These are phyloP conservation scores for Moesziomyces globuligerus DNA, from an alignment of 1,284 basidiomycete genomes.

Conservation along the genomic window DNA sequence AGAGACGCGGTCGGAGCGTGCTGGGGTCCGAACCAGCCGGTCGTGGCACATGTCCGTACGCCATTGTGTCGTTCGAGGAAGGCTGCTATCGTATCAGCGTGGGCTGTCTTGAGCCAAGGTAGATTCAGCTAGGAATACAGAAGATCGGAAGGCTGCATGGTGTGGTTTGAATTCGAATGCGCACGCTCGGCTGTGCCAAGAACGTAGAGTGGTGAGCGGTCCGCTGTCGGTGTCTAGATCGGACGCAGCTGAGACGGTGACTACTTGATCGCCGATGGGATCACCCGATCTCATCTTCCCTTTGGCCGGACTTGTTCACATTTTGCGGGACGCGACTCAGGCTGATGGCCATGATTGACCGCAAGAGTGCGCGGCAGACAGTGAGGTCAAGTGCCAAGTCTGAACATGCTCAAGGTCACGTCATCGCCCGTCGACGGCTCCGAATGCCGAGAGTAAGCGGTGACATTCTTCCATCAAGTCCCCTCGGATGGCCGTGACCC, in stretches of 20 bases:
- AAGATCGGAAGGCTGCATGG: too few relatives aligned
- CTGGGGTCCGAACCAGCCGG: slow-evolving; percentile 41
- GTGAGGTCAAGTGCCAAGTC: too few relatives aligned
- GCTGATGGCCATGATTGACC: too few relatives aligned
- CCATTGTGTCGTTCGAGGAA: slow-evolving; percentile 21
- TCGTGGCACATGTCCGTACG: slow-evolving; percentile 50
- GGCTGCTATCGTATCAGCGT: not conserved
- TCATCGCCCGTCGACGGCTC: not conserved
- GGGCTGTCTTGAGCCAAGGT: too few relatives aligned
- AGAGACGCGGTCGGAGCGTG: slow-evolving; percentile 42
- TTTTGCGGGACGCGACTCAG: too few relatives aligned
- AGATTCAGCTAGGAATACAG: too few relatives aligned
- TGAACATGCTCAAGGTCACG: not conserved
- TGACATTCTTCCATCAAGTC: not conserved
- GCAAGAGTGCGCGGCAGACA: too few relatives aligned
- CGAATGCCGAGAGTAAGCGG: too few relatives aligned
- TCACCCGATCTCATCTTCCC: not conserved
- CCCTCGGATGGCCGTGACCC: not conserved
- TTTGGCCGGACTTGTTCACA: too few relatives aligned
- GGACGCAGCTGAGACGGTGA: not conserved
- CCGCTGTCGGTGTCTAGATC: not conserved
- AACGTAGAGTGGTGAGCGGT: not conserved
- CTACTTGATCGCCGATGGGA: not conserved
- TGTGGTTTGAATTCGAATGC: too few relatives aligned
- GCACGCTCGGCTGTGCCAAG: too few relatives aligned